Conservation (phyloP, 2,329 filamentous ascomycete species). For the Teratosphaeria nubilosa region DNA sequence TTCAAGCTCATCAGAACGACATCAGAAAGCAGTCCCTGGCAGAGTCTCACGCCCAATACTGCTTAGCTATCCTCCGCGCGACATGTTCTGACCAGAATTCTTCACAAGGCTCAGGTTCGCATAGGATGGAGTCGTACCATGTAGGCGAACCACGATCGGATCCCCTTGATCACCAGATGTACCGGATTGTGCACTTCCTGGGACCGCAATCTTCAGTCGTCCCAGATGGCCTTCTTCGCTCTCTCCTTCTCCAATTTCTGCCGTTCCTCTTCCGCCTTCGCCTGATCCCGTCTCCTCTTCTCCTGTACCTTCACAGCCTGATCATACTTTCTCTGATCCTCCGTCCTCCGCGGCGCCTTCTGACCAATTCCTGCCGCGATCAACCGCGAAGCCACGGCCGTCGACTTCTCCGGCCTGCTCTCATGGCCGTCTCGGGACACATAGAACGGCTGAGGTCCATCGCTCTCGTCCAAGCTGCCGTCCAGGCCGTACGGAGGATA, state of each 20-base stretch:
- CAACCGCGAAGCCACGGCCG: conserved; percentile 77
- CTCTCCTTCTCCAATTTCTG: conserved; percentile 57
- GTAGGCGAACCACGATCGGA: background rate
- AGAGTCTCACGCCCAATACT: too few species aligned
- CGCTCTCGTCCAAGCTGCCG: conserved; percentile 8
- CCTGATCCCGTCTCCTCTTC: conserved; percentile 62
- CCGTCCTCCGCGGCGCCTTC: conserved; percentile 67
- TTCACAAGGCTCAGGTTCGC: background rate
- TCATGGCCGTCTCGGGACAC: conserved; percentile 15
- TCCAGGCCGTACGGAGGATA: conserved; percentile 16
- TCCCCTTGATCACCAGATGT: background rate
- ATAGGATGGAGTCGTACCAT: background rate
- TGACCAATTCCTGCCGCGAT: conserved; percentile 84
- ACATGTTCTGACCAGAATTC: too few species aligned
- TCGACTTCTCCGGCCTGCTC: conserved; percentile 72
- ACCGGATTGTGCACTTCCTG: background rate
- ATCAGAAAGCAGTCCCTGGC: too few species aligned
- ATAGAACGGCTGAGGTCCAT: background rate
- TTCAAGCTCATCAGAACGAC: too few species aligned
- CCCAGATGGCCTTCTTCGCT: conserved; percentile 81
- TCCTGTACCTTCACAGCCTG: conserved; percentile 74
- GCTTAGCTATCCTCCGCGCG: too few species aligned
- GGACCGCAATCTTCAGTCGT: conserved; percentile 39
- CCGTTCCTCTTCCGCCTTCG: conserved; percentile 54
- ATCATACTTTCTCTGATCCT: conserved; percentile 84